Percentiles rank a stretch among this genome's conserved stretches.
phyloP scores from a whole-genome alignment of 192 early-diverging fungal species.

The Coemansia sp. region DNA sequence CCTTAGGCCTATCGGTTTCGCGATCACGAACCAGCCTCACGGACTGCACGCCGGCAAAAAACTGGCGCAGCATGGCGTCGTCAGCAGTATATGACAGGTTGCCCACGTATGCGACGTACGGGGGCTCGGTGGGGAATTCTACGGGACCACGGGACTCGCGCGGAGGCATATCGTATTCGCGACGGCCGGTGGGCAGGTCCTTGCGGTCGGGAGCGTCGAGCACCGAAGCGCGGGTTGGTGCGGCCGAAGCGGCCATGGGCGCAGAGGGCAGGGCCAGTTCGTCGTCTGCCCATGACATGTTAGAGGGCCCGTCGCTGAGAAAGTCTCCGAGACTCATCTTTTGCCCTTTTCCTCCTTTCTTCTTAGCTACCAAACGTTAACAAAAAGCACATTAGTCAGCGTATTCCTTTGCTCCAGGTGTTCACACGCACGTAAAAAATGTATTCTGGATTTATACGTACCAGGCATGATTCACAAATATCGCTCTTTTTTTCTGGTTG shows the following conservation, averaged over 20 bases:
- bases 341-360: constrained; percentile 65
- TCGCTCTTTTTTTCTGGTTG: neutral
- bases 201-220: constrained; percentile 36
- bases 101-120: constrained; percentile 88
- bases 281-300: constrained; percentile 87
- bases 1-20: constrained; percentile 78
- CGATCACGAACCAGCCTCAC: constrained; percentile 83
- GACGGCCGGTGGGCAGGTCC: constrained; percentile 1
- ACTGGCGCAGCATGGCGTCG: constrained; percentile 71
- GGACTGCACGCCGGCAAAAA: constrained; percentile 76
- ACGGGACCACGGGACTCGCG: constrained; percentile 45
- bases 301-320: constrained; percentile 27
- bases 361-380: constrained; percentile 52
- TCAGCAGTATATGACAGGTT: constrained; percentile 86
- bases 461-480: constrained; percentile 1
- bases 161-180: constrained; percentile 6
- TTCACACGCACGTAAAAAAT: constrained; percentile 2
- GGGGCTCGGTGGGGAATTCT: constrained; percentile 79
- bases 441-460: neutral
- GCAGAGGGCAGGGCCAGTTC: constrained; percentile 84
- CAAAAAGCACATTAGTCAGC: neutral
- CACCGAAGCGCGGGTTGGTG: constrained; percentile 22
- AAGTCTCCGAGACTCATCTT: constrained; percentile 89
- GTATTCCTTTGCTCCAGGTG: constrained; percentile 54
- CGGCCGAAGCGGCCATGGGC: constrained; percentile 41